Evolutionary conservation across 2,329 filamentous ascomycete species (phyloP), one percentile per base, ranked within the genome.

Genomic region (Hypoxylon sp.): DNA sequence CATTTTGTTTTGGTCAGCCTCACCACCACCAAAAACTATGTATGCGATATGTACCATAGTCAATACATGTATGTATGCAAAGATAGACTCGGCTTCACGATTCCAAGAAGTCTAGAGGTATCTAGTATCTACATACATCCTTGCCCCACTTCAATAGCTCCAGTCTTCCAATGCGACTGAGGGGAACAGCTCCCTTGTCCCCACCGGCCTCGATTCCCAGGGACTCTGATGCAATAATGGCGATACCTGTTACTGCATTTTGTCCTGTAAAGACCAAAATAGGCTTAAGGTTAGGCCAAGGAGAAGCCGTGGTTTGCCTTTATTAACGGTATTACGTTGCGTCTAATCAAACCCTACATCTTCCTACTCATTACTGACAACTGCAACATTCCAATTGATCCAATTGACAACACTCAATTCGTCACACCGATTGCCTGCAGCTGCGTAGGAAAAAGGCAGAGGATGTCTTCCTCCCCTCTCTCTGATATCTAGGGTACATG

Each of bases 171-270:
- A 64, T 63, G 29, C 51, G 46, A 64, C 63, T 24, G 54, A 67
- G 50, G 60, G 42, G 54, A 35, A 22, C 53, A 35, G 48, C 44
- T 64, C 22, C 47, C 55, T 57, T 52, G 56, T 65, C 67, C 26
- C 70, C 70, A 68, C 67, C 33, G 26, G 11, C 5, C 47, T 61
- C 33, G 61, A 70, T 70, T 61, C 54, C 64, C 70, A 70, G 70
- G 70, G 63, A 61, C 60, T 63, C 52, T 64, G 63, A 71, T 71
- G 67, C 64, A 71, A 71, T 68, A 55, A 65, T 71, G 65, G 61
- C 61, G 64, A 70, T 65, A 64, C 53, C 44, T 48, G 64, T 52
- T 63, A 50, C 53, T 63, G 37, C 64, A 70, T 31, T 67, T 64
- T 64, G 50, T 59, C 56, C 56, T 61, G 56, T 26, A 52, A 57